A percentile compares a stretch with the other conserved stretches of the same genome.
phyloP scores from a whole-genome alignment of 2,329 filamentous ascomycete species.

The Neofusicoccum parvum region DNA sequence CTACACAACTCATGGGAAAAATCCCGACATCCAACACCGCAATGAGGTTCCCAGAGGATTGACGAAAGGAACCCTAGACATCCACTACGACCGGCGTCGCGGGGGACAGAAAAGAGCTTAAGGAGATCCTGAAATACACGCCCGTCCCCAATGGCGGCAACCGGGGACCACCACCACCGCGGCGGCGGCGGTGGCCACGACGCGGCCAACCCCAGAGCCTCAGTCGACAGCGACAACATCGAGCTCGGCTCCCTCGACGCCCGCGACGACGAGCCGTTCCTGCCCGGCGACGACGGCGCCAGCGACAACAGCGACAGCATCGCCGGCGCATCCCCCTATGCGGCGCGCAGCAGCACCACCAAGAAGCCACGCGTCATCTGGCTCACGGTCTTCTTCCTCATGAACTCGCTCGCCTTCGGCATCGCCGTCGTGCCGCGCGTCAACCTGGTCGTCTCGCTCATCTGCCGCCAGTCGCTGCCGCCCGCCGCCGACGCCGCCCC shows the following conservation, averaged over 20 bases:
- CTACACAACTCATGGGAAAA: not conserved
- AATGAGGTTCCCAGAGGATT: not conserved
- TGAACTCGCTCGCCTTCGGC: slow-evolving; percentile 25
- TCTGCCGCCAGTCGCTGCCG: slow-evolving; percentile 11
- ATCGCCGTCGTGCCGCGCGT: slow-evolving; percentile 23
- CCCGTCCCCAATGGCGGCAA: not conserved
- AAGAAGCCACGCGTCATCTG: slow-evolving; percentile 19
- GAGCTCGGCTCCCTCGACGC: not conserved
- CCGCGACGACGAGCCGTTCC: not conserved
- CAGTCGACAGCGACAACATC: not conserved
- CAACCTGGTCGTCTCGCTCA: slow-evolving; percentile 21
- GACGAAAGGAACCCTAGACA: too few species aligned
- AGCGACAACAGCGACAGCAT: not conserved
- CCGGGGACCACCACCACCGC: not conserved
- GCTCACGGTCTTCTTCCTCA: slow-evolving; percentile 24
- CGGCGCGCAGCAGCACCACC: not conserved
- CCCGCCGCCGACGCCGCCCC: not conserved
- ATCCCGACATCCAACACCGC: not conserved
- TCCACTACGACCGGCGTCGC: not conserved
- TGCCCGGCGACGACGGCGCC: not conserved
- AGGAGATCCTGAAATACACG: not conserved
- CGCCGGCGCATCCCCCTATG: too few species aligned
- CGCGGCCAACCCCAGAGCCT: not conserved
- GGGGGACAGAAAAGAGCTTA: not conserved
- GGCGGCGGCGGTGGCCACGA: not conserved